These are phyloP conservation scores for Globisporangium heterothallicum DNA, from an alignment of 352 stramenopile genomes.

Conservation along the genomic window DNA sequence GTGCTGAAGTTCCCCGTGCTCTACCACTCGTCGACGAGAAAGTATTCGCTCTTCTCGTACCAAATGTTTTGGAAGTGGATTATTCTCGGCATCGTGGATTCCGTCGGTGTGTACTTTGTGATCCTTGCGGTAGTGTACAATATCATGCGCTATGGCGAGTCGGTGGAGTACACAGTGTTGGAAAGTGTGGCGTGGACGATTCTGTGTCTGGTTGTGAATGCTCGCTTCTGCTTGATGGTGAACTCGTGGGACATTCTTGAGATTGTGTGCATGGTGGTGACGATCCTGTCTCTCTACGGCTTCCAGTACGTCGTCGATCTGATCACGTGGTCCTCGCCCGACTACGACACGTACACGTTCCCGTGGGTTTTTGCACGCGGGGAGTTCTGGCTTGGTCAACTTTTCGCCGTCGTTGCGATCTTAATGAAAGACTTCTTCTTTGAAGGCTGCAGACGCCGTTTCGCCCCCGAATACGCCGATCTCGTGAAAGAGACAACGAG, in stretches of 20 bases:
- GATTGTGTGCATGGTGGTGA: constrained; percentile 42
- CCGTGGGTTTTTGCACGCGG: constrained; percentile 63
- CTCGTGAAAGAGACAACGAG: constrained; percentile 51
- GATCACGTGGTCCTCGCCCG: constrained; percentile 41
- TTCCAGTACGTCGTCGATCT: constrained; percentile 67
- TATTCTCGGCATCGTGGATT: constrained; percentile 66
- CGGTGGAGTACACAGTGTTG: constrained; percentile 59
- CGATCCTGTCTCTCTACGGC: constrained; percentile 51
- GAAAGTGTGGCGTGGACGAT: constrained; percentile 68
- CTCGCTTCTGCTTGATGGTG: constrained; percentile 73
- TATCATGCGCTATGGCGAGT: constrained; percentile 52
- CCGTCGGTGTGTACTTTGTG: constrained; percentile 64
- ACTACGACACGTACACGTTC: constrained; percentile 75
- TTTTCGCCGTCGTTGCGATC: constrained; percentile 63
- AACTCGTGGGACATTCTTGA: constrained; percentile 76
- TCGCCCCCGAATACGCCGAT: constrained; percentile 64
- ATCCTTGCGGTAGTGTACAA: constrained; percentile 41
- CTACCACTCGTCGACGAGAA: constrained; percentile 55
- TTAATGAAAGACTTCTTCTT: constrained; percentile 70
- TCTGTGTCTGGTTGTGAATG: constrained; percentile 72
- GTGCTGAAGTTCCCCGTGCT: constrained; percentile 57
- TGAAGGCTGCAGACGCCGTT: constrained; percentile 55
- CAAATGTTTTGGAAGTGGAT: constrained; percentile 87
- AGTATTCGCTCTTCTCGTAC: constrained; percentile 68
- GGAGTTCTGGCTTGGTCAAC: constrained; percentile 72